Base-by-base conservation (phyloP, 2,329 filamentous ascomycete species). In the Whalleya microplaca region DNA sequence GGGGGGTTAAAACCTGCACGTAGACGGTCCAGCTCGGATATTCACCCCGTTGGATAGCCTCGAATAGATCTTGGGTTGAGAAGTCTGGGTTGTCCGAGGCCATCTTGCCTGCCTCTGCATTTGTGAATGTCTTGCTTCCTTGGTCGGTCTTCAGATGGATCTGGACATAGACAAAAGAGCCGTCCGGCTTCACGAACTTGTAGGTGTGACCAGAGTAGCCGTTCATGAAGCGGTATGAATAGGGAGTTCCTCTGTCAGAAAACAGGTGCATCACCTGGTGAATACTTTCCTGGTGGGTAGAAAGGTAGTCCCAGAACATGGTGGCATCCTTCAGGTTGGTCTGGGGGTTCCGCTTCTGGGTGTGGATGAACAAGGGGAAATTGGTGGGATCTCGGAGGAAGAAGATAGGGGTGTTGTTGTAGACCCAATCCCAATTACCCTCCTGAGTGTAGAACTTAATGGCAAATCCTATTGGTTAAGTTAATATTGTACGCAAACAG, bases 351-450 rank as follows among this genome's bases (percentile, higher is more conserved):
- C 88, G 82, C 80, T 92, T 92, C 74, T 92, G 89, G 3, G 88
- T 89, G 76, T 90, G 88, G 60, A 91, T 91, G 73, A 91, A 88
- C 68, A 87, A 76, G 37, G 88, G 88, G 75, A 91, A 92, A 71
- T 91, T 91, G 67, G 83, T 81, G 2, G 89, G 87, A 64, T 92
- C 89, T 43, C 89, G 81, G 21, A 92, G 67, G 78, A 92, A 92
- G 79, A 92, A 92, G 21, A 91, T 80, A 1, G 89, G 89, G 0
- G 87, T 91, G 75, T 92, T 91, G 76, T 90, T 90, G 71, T 84
- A 87, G 21, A 91, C 87, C 80, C 86, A 85, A 69, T 91, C 88
- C 83, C 84, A 90, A 69, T 89, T 90, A 47, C 88, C 88, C 68
- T 90, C 83, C 8, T 87, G 81, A 0, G 88, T 90, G 56, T 88